Conservation (phyloP, 108 stramenopile species). For the Skeletonema grethae region DNA sequence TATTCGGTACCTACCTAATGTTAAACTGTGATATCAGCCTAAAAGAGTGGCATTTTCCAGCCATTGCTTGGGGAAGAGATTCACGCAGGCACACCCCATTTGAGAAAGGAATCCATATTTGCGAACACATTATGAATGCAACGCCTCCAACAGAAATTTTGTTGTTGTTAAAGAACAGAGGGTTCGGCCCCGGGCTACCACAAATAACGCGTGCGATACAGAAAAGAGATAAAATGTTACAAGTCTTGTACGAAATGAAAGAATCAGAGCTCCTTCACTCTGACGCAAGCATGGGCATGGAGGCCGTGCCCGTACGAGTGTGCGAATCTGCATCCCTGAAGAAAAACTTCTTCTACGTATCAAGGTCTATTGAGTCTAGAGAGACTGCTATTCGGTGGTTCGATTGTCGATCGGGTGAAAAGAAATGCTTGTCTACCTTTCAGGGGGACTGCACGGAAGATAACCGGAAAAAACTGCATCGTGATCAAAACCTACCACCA, state of each 20-base stretch:
- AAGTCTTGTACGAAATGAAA: background rate
- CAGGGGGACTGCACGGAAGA: background rate
- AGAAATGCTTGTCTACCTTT: background rate
- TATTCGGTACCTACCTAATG: background rate
- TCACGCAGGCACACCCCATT: background rate
- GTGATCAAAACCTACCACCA: background rate
- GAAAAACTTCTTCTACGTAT: background rate
- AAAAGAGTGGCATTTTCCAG: background rate
- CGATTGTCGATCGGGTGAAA: background rate
- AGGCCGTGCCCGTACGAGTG: background rate
- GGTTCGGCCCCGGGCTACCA: background rate
- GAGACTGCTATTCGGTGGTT: conserved; percentile 1
- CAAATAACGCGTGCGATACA: background rate
- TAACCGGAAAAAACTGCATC: background rate
- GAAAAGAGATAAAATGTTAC: background rate
- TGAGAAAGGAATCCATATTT: background rate
- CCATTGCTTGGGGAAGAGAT: background rate
- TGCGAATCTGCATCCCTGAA: background rate
- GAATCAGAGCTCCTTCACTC: background rate
- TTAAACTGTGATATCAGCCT: background rate
- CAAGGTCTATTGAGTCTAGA: conserved; percentile 1
- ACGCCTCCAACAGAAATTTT: background rate
- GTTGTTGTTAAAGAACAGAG: background rate
- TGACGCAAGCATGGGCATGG: conserved; percentile 3
- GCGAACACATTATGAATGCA: background rate